Conservation (phyloP, 2,329 filamentous ascomycete genomes). For the Fusarium sp. region DNA sequence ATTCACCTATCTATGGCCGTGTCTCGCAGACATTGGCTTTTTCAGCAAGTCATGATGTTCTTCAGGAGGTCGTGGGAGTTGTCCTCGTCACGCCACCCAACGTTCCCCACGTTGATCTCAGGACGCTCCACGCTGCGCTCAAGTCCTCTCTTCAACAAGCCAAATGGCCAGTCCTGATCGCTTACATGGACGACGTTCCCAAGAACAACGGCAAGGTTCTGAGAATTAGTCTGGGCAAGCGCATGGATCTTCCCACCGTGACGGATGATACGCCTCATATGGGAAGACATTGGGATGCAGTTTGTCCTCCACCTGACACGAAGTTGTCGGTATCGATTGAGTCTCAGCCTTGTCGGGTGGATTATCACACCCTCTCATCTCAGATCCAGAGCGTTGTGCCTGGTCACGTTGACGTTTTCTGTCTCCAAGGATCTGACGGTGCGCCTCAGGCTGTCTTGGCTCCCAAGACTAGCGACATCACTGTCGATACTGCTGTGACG, state of each 20-base stretch:
- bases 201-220: slow-evolving; percentile 22
- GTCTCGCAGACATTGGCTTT: slow-evolving; percentile 3
- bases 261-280: neutral
- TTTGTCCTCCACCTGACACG: neutral
- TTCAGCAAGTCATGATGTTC: neutral
- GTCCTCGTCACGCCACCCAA: neutral
- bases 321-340: neutral
- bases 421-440: neutral
- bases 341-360: neutral
- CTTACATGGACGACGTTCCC: slow-evolving; percentile 1
- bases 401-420: neutral
- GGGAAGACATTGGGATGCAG: neutral
- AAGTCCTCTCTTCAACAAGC: slow-evolving; percentile 11
- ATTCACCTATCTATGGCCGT: neutral
- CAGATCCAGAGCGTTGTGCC: neutral
- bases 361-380: neutral
- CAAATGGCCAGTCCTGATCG: slow-evolving; percentile 9
- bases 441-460: neutral
- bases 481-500: rapidly evolving
- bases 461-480: rapidly evolving
- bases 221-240: neutral
- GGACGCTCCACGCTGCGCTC: neutral
- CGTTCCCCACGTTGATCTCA: neutral
- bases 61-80: neutral
- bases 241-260: neutral